Evolutionary conservation across 306 rosid species (phyloP).

Genomic region (Morella rubra): DNA sequence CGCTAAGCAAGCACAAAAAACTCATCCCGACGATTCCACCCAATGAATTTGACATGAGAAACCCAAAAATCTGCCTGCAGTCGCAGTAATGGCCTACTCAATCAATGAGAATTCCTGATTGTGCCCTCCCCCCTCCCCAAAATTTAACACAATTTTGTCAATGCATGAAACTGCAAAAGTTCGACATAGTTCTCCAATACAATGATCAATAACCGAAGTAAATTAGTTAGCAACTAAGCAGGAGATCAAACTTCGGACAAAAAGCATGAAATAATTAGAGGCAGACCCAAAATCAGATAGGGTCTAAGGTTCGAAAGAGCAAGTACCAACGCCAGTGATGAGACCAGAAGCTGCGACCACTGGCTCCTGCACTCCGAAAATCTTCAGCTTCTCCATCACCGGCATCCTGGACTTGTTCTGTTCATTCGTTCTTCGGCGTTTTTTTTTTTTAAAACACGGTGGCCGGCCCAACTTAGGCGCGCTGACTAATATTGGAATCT

Average conservation of each 20-base stretch:
- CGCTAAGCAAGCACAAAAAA: background rate
- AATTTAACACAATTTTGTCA: background rate
- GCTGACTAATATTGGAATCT: too few relatives aligned
- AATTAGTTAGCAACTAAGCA: background rate
- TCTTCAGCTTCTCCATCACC: constrained; percentile 79
- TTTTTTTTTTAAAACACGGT: too few relatives aligned
- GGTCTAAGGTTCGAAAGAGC: constrained; percentile 29
- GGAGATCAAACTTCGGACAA: background rate
- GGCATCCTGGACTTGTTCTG: constrained; percentile 38
- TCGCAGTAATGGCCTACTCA: background rate
- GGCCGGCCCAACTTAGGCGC: too few relatives aligned
- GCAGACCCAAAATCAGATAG: background rate
- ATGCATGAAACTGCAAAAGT: background rate
- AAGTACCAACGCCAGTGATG: constrained; percentile 81
- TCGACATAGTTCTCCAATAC: background rate
- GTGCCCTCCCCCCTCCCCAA: background rate
- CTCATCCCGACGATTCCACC: background rate
- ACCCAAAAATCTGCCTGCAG: background rate
- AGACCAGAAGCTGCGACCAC: constrained; percentile 82
- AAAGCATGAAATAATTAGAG: background rate
- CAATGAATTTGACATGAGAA: background rate
- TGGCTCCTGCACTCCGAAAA: constrained; percentile 89
- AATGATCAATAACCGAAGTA: background rate
- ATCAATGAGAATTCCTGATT: background rate
- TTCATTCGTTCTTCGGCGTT: too few relatives aligned